Evolutionary conservation across 108 stramenopile species (phyloP).

Genomic region (Cylindrotheca closterium): DNA sequence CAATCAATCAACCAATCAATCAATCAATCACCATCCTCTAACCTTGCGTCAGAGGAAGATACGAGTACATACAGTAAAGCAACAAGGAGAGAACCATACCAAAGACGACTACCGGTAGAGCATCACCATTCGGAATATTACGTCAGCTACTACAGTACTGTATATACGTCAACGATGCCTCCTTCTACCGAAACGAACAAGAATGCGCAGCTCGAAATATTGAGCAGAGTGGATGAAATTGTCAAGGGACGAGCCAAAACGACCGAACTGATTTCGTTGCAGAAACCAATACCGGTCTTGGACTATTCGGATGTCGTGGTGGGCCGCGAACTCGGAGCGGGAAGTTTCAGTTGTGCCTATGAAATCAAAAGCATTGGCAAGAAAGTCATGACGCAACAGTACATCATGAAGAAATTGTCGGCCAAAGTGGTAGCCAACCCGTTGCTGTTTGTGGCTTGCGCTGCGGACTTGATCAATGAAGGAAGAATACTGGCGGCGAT

Average conservation of each 20-base stretch:
- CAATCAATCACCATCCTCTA: too few species aligned
- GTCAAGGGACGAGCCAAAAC: background rate
- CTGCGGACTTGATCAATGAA: slow-evolving; percentile 33
- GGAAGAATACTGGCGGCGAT: slow-evolving; percentile 16
- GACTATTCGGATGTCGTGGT: slow-evolving; percentile 20
- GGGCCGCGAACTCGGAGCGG: slow-evolving; percentile 55
- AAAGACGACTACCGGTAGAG: too few species aligned
- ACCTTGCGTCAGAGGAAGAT: too few species aligned
- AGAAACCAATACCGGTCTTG: background rate
- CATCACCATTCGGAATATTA: too few species aligned
- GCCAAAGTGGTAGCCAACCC: slow-evolving; percentile 16
- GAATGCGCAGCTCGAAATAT: too few species aligned
- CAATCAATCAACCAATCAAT: too few species aligned
- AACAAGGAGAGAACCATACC: too few species aligned
- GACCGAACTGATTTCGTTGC: background rate
- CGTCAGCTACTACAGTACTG: too few species aligned
- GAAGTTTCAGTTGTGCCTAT: slow-evolving; percentile 61
- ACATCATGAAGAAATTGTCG: slow-evolving; percentile 19
- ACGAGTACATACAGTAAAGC: too few species aligned
- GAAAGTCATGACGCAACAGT: background rate
- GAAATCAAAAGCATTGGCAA: slow-evolving; percentile 35
- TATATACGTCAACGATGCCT: too few species aligned
- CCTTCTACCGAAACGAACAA: too few species aligned
- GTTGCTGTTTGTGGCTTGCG: slow-evolving; percentile 25
- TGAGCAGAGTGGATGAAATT: background rate